Evolutionary conservation across 352 stramenopile genomes (phyloP), one percentile per base, ranked within the genome.

Genomic region (Globisporangium irregulare): DNA sequence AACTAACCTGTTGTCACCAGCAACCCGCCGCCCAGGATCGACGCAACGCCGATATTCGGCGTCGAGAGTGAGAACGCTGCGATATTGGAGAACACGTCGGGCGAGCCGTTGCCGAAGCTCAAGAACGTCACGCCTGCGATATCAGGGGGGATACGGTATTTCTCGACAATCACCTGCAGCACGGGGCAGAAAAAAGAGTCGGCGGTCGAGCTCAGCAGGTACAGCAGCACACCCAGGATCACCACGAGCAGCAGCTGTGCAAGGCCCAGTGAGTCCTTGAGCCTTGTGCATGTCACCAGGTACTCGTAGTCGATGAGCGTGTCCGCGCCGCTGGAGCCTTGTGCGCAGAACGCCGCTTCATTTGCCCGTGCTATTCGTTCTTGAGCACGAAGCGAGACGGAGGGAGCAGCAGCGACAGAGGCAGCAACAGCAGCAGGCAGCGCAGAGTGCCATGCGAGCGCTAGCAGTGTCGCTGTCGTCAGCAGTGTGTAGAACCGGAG

Each of bases 81-180:
- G 24, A 94, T 92, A 36, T 93, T 93, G 50, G 86, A 89, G 59
- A 94, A 92, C 0, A 94, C 82, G 53, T 94, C 84, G 6, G 86
- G 84, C 20, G 84, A 92, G 12, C 84, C 86, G 64, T 94, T 94
- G 24, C 84, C 82, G 41, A 92, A 94, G 72, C 84, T 94, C 46
- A 94, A 72, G 72, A 94, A 92, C 32, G 86, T 94, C 22, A 92
- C 86, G 29, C 86, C 86, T 0, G 86, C 84, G 27, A 94, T 77
- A 27, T 92, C 82, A 1, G 86, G 82, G 29, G 84, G 86, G 53
- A 94, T 88, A 6, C 73, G 82, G 68, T 89, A 92, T 71, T 89
- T 87, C 57, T 91, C 84, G 24, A 94, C 84, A 27, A 94, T 22
- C 57, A 86, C 79, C 69, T 94, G 87, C 8, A 93, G 69, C 48